Base-by-base conservation (phyloP, 75 land plant genomes). In the Ceratopteris richardii region DNA sequence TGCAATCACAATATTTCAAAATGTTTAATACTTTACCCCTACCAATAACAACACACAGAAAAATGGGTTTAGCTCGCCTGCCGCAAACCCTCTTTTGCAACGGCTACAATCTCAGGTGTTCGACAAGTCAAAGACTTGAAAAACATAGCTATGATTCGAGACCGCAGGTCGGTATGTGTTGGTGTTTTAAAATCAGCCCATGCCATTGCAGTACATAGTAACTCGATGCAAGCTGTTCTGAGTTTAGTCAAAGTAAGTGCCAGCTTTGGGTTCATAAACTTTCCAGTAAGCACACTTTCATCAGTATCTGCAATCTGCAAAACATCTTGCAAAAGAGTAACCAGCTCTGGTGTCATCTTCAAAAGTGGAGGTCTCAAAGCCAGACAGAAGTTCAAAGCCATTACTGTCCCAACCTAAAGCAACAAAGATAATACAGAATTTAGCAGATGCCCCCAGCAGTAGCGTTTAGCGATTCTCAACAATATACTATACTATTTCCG, bases 151-250 rank as follows among this genome's bases (percentile, higher is more conserved):
- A 90, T 95, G 16, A 90, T 82, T 44, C 95, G 83, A 44, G 92
- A 82, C 48, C 99, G 91, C 58, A 95, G 56, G 22, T 95, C 99
- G 58, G 81, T 50, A 73, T 90, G 86, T 64, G 65, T 77, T 56
- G 64, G 77, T 17, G 88, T 83, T 66, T 84, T 90, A 50, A 95
- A 85, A 60, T 95, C 99, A 40, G 86, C 73, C 99, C 99, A 95
- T 40, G 99, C 92, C 99, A 95, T 95, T 40, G 99, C 88, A 29
- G 99, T 95, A 56, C 99, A 95, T n/a, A 95, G 80, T 54, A 95
- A 77, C 66, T 90, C 99, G 65, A 95, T 95, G 73, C 99, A 90
- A 28, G 87, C 99, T 33, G 97, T 95, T 50, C 97, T 85, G 27
- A 95, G 89, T 56, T 84, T 90, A 54, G 79, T 84, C 33, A 90